Base-by-base conservation (phyloP, 176 grass and related monocot species). In the Cocos nucifera region DNA sequence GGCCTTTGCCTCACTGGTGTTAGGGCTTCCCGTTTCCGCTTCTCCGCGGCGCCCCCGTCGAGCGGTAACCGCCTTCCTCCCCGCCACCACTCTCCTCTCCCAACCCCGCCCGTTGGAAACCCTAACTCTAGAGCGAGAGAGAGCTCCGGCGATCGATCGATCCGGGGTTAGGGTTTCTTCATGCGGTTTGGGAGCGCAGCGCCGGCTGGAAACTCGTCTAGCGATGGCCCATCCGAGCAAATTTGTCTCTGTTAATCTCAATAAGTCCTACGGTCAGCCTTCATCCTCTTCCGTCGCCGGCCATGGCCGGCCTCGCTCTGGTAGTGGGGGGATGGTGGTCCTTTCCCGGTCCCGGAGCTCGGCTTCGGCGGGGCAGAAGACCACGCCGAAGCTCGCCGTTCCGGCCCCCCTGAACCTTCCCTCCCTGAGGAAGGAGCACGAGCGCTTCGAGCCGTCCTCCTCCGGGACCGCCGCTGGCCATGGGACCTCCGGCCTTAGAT, bases 371-470 rank as follows among this genome's bases (percentile, higher is more conserved):
- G 49, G 63, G 6, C 59, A 75, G 72, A 90, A 90, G 73, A 69
- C 72, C 72, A 73, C 79, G 14, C 75, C 84, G 24, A 98, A 83
- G 84, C 84, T 98, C 58, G 81, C 93, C 53, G 87, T 97, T 16
- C 93, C 93, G 66, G 81, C 87, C 61, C 93, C 93, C 29, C 63
- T 97, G 58, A 97, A 97, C 69, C 93, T 97, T 8, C 93, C 93
- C 0, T 97, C 93, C 17, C 78, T 88, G 54, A 85, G 84, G 63
- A 97, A 88, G 76, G 93, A 97, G 63, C 93, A 97, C 59, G 87
- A 97, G 81, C 71, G 81, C 22, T 97, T 91, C 50, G 93, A 97
- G 54, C 80, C 80, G 19, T 59, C 80, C 19, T 62, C 70, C 15
- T 69, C 76, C 5, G 57, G 69, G 2, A 22, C 87, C 3, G 56